Conservation (phyloP, 495 filamentous ascomycete genomes). For the Aspergillus haitiensis region DNA sequence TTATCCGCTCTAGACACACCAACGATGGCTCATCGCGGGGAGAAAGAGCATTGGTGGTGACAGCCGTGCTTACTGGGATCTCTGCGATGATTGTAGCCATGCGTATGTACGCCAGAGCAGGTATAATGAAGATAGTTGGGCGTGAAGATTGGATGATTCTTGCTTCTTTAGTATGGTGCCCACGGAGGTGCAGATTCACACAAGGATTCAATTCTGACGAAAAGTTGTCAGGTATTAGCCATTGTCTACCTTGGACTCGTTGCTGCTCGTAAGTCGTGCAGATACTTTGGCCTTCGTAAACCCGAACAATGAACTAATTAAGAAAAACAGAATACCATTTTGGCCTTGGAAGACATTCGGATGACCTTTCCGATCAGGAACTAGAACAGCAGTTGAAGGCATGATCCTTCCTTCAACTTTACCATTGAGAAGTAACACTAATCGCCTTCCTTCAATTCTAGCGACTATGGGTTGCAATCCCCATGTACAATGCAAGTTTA, state of each 20-base stretch:
- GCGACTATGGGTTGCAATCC: constrained; percentile 43
- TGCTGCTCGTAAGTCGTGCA: constrained; percentile 30
- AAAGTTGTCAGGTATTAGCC: constrained; percentile 25
- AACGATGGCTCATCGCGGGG: constrained; percentile 30
- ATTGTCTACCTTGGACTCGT: constrained; percentile 38
- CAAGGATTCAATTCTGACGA: neutral
- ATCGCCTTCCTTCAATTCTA: constrained; percentile 9
- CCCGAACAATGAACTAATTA: constrained; percentile 1
- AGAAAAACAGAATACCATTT: constrained; percentile 32
- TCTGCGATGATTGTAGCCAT: constrained; percentile 33
- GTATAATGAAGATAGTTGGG: constrained; percentile 39
- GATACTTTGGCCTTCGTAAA: neutral
- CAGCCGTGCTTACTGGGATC: constrained; percentile 34
- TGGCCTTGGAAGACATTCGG: constrained; percentile 33
- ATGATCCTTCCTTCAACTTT: neutral
- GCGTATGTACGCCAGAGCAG: constrained; percentile 37
- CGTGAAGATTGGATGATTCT: constrained; percentile 42
- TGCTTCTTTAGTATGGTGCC: constrained; percentile 26
- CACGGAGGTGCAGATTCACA: neutral
- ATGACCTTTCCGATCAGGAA: constrained; percentile 20
- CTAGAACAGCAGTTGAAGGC: constrained; percentile 39
- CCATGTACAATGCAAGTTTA: constrained; percentile 45
- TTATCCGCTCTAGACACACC: constrained; percentile 22
- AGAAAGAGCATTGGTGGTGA: constrained; percentile 38
- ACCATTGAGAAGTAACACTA: neutral